Percentiles rank a stretch among this genome's conserved stretches.
Evolutionary conservation across 257 asterid species (phyloP).

Genomic region (Asclepias syriaca): DNA sequence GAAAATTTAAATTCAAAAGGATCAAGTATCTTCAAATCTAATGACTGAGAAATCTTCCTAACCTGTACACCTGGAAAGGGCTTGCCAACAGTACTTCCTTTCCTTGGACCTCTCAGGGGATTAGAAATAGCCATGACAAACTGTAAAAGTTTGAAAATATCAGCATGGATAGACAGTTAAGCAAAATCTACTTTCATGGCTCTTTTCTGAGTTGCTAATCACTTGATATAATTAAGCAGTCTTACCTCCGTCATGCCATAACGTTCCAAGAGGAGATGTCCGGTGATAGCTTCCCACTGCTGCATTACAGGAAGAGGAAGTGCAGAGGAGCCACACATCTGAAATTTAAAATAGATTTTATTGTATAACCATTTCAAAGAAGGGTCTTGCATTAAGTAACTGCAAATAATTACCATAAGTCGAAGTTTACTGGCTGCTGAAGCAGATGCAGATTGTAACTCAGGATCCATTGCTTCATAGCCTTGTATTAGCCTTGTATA

Average conservation of each 20-base stretch:
- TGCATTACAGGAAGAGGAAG: slow-evolving; percentile 97
- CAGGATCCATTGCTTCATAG: slow-evolving; percentile 81
- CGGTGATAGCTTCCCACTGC: slow-evolving; percentile 88
- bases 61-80: slow-evolving; percentile 96
- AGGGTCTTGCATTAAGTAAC: slow-evolving; percentile 1
- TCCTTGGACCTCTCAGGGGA: slow-evolving; percentile 72
- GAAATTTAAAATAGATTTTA: neutral
- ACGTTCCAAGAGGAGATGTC: slow-evolving; percentile 81
- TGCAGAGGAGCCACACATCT: slow-evolving; percentile 99
- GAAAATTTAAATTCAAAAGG: neutral
- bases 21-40: neutral
- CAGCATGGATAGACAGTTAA: slow-evolving; percentile 10
- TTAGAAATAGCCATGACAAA: slow-evolving; percentile 95
- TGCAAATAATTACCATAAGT: slow-evolving; percentile 65
- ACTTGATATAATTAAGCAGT: slow-evolving; percentile 4
- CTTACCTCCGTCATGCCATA: slow-evolving; percentile 98
- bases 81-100: slow-evolving; percentile 93
- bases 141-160: slow-evolving; percentile 31
- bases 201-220: neutral
- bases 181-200: neutral
- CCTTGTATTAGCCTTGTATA: slow-evolving; percentile 96
- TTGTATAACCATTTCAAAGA: slow-evolving; percentile 7
- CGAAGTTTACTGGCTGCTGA: slow-evolving; percentile 77
- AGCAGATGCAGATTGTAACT: slow-evolving; percentile 59
- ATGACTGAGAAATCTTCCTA: slow-evolving; percentile 14